Base-by-base conservation (phyloP, 108 stramenopile species). In the Nitzschia putrida region DNA sequence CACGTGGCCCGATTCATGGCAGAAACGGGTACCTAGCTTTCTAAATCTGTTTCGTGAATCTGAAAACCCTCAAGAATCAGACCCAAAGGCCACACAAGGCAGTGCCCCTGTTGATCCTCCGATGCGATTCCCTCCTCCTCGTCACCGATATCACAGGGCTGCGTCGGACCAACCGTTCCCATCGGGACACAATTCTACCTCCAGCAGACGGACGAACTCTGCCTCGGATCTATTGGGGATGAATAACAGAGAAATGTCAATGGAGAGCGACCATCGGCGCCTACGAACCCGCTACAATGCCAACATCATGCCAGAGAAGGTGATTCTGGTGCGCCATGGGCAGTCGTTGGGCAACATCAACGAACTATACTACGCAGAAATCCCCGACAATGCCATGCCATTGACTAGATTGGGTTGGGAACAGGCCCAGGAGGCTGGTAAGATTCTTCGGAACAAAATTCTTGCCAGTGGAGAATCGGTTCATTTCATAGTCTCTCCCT, bases 401-500 rank as follows among this genome's bases (percentile, higher is more conserved):
- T 60, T 95, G 7, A 95, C 94, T 0, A 60, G 74, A 43, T 74
- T 88, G 8, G 94, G 94, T 8, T 92, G 90, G 91, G 85, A 95
- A 57, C 88, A 88, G 71, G 94, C 91, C 18, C 61, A 79, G 14
- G 78, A 72, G 76, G 81, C 91, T 9, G 91, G 94, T 10, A 67
- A 69, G 25, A 87, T 77, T 13, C 55, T 94, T 14, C 76, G 74
- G 41, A 64, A 88, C 14, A 65, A 87, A 58, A 45, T 94, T 16
- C 52, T 86, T 3, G 49, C 52, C 3, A 21, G 29, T 22, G 81
- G 78, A 10, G 87, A 87, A 60, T 66, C 83, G 1, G 78, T 94
- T 16, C 93, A 94, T 53, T 94, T 94, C 60, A 82, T 94, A 16
- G 88, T 94, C 4, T 80, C 78, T 22, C 93, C 93, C 1, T 94